Conservation (phyloP, 169 alveolate genomes). For the Condylostoma magnum region DNA sequence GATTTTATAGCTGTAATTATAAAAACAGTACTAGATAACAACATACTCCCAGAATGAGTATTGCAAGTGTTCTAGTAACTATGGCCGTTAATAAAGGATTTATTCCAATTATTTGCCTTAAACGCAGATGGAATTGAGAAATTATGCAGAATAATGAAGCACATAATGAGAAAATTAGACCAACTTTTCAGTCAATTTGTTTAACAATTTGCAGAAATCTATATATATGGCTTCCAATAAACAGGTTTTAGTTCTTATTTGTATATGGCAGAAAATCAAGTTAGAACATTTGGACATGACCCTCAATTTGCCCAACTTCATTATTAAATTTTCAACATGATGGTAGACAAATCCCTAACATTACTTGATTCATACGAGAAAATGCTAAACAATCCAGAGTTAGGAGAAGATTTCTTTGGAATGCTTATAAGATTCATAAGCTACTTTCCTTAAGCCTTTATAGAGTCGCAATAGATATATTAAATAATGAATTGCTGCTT, state of each 20-base stretch:
- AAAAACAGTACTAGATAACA: too few relatives aligned
- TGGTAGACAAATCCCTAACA: neutral
- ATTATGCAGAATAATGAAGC: slow-evolving; percentile 25
- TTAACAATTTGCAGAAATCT: neutral
- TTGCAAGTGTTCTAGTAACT: slow-evolving; percentile 13
- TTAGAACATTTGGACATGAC: neutral
- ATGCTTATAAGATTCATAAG: slow-evolving; percentile 1
- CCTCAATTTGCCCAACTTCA: neutral
- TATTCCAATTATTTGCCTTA: neutral
- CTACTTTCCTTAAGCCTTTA: neutral
- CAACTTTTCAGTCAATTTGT: neutral
- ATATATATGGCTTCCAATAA: neutral
- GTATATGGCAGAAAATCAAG: slow-evolving; percentile 23
- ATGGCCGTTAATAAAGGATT: slow-evolving; percentile 2
- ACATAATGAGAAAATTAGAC: slow-evolving; percentile 7
- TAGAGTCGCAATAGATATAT: neutral
- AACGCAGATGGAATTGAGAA: neutral
- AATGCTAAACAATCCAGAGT: slow-evolving; percentile 3
- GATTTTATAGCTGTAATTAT: too few relatives aligned
- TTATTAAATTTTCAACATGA: slow-evolving; percentile 6
- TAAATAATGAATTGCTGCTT: neutral
- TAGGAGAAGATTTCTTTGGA: slow-evolving; percentile 26
- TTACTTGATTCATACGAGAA: neutral
- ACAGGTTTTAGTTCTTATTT: neutral
- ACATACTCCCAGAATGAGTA: too few relatives aligned